Base-by-base conservation (phyloP, 1,284 basidiomycete species). In the Cystobasidium pallidum region DNA sequence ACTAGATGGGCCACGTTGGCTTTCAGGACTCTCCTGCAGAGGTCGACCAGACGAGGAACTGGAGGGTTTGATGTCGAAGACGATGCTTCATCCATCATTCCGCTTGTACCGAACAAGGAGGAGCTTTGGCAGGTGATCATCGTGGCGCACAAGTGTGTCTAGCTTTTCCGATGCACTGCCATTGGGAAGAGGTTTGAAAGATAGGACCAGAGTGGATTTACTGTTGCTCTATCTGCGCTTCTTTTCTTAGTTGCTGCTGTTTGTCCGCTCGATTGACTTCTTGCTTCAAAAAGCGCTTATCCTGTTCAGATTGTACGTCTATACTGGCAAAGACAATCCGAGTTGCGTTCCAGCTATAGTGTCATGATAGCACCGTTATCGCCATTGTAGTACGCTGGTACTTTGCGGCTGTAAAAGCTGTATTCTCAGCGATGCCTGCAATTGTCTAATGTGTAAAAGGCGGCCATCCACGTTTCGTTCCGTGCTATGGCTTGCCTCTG, bases 1-100 rank as follows among this genome's bases (percentile, higher is more conserved):
- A 54, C 49, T 3, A 71, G 36, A 47, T 63, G 49, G 13, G 61
- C 59, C 32, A 71, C 61, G 32, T 71, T 71, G 59, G 68, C 52
- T 45, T 64, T 52, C 19, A 71, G 68, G 21, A 71, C 61, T 28
- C 52, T 41, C 32, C 51, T 71, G 52, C 68, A 71, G 26, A 71
- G 68, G 17, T 71, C 68, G 2, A 28, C 24, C 4, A 71, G 49
- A 21, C 68, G 68, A 21, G 68, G 68, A 32, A 71, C 59, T 52
- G 21, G n/a, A 15, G 59, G 36, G 21, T 36, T 30, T 7, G 39
- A n/a, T 51, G 52, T 26, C 7, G 55, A 28, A 3, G 43, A 34
- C 7, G 24, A 32, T 21, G 28, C n/a, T 30, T 30, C 39, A 2
- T n/a, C 55, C 10, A 6, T 30, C 26, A 24, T 51, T 45, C 43